These are phyloP conservation scores for Penicillium manginii DNA, from an alignment of 495 filamentous ascomycete genomes.

Conservation along the genomic window DNA sequence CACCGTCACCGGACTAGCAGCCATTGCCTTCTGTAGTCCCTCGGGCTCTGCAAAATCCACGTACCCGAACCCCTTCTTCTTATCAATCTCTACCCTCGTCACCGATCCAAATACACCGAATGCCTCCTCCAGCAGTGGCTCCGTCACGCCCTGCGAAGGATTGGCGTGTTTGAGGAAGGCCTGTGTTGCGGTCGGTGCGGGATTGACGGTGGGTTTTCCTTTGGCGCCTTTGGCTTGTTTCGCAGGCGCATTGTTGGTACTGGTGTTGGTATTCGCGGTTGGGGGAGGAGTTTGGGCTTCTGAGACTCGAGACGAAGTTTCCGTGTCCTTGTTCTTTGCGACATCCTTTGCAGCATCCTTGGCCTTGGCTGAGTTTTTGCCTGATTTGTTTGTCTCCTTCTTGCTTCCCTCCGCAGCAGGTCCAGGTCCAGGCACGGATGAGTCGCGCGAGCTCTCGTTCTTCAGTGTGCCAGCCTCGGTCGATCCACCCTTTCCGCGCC, in stretches of 20 bases:
- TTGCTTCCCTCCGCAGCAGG: conserved; percentile 37
- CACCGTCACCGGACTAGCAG: conserved; percentile 76
- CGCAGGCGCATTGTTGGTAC: conserved; percentile 30
- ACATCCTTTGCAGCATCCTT: conserved; percentile 26
- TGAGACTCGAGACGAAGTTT: conserved; percentile 31
- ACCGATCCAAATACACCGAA: conserved; percentile 72
- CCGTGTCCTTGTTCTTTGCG: conserved; percentile 17
- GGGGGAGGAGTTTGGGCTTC: conserved; percentile 32
- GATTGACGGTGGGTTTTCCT: conserved; percentile 35
- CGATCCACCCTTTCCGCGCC: conserved; percentile 43
- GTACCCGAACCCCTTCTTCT: conserved; percentile 90
- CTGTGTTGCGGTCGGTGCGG: conserved; percentile 63
- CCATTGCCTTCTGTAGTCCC: conserved; percentile 74
- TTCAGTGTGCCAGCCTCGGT: conserved; percentile 32
- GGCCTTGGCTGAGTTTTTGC: conserved; percentile 20
- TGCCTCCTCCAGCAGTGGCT: conserved; percentile 70
- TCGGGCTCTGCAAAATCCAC: conserved; percentile 78
- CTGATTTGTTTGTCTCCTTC: conserved; percentile 35
- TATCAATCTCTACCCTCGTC: conserved; percentile 82
- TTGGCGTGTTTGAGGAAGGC: conserved; percentile 96
- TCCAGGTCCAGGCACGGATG: conserved; percentile 20
- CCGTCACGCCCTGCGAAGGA: conserved; percentile 87
- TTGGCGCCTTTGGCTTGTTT: conserved; percentile 37
- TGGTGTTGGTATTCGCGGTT: conserved; percentile 24
- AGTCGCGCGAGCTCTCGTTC: conserved; percentile 29